These are phyloP conservation scores for Colletotrichum cordylinicola DNA, from an alignment of 2,329 filamentous ascomycete genomes.

Conservation along the genomic window DNA sequence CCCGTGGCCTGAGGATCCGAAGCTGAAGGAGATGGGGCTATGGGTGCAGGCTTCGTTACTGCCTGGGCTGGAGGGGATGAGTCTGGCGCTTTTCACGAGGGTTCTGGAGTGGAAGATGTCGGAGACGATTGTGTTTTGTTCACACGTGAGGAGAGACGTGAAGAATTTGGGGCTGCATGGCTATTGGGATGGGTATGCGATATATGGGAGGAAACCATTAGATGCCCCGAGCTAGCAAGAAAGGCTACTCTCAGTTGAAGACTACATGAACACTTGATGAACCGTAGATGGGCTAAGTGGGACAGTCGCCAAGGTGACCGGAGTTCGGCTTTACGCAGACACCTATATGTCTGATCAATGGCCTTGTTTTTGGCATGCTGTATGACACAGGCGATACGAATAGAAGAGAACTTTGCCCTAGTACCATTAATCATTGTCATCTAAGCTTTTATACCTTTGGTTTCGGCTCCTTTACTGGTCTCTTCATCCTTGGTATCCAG, in stretches of 20 bases:
- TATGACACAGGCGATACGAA: not conserved
- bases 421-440: not conserved
- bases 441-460: not conserved
- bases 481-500: not conserved
- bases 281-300: not conserved
- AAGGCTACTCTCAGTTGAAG: not conserved
- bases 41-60: conserved; percentile 25
- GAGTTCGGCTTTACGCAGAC: accelerated
- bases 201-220: conserved; percentile 10
- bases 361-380: not conserved
- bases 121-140: conserved; percentile 28
- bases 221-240: not conserved
- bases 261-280: not conserved
- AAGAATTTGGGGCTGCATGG: conserved; percentile 31
- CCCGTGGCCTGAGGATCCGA: conserved; percentile 45
- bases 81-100: conserved; percentile 29
- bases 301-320: not conserved
- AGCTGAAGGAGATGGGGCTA: conserved; percentile 43
- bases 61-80: conserved; percentile 25
- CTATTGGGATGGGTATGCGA: conserved; percentile 25
- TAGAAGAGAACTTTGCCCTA: not conserved
- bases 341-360: accelerated
- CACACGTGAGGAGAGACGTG: conserved; percentile 27
- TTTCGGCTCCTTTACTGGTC: accelerated
- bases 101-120: conserved; percentile 26